phyloP scores from a whole-genome alignment of 495 filamentous ascomycete genomes.

The Penicillium soppii region DNA sequence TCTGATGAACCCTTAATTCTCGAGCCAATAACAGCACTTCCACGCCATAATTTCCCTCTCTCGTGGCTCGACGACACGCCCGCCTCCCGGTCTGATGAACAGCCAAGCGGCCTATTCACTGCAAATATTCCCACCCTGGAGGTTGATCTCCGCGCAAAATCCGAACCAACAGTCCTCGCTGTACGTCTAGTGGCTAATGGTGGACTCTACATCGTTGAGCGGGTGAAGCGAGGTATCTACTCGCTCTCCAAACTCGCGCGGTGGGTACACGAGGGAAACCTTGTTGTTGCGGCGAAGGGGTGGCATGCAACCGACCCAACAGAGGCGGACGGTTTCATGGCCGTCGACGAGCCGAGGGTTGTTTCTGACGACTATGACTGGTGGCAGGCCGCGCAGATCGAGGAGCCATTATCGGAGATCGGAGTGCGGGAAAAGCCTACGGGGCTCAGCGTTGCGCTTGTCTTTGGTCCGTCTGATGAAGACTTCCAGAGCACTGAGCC shows the following conservation, averaged over 20 bases:
- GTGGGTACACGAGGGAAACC: conserved; percentile 54
- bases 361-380: conserved; percentile 23
- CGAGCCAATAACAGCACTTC: conserved; percentile 59
- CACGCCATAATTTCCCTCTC: conserved; percentile 59
- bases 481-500: conserved; percentile 5
- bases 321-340: conserved; percentile 33
- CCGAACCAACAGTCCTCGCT: conserved; percentile 56
- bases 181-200: conserved; percentile 59
- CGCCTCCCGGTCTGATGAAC: conserved; percentile 51
- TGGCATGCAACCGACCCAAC: conserved; percentile 38
- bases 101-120: conserved; percentile 54
- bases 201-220: conserved; percentile 68
- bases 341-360: conserved; percentile 26
- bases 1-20: conserved; percentile 59
- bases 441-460: conserved; percentile 33
- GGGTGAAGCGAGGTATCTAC: conserved; percentile 65
- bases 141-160: conserved; percentile 38
- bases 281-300: conserved; percentile 35
- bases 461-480: conserved; percentile 22
- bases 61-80: conserved; percentile 58
- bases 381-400: conserved; percentile 42
- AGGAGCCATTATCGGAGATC: conserved; percentile 29
- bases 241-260: conserved; percentile 66
- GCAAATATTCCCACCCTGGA: conserved; percentile 63
- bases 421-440: conserved; percentile 21